Conservation (phyloP, 75 land plant species). For the Cryptomeria japonica region DNA sequence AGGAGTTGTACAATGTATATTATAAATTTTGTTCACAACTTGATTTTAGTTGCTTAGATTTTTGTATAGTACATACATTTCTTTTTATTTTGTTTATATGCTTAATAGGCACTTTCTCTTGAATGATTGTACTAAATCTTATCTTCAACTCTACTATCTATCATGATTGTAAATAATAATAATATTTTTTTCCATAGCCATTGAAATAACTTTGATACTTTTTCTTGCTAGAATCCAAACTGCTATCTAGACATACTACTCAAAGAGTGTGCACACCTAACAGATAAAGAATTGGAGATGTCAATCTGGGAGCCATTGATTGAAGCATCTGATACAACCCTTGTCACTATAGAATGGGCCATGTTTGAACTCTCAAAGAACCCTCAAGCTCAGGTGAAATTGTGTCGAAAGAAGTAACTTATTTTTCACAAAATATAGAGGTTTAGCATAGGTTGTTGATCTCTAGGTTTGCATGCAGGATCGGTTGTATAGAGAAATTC, state of each 20-base stretch:
- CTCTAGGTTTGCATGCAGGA: slow-evolving; percentile 39
- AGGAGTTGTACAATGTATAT: too few species aligned
- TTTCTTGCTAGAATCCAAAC: slow-evolving; percentile 34
- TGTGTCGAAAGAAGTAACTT: background rate
- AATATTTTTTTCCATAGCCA: too few species aligned
- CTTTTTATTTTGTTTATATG: too few species aligned
- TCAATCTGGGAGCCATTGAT: slow-evolving; percentile 88
- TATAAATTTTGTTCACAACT: too few species aligned
- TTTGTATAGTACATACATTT: too few species aligned
- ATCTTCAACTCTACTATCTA: background rate
- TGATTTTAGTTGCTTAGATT: too few species aligned
- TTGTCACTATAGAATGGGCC: slow-evolving; percentile 88
- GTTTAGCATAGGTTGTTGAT: background rate
- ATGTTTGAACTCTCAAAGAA: slow-evolving; percentile 82
- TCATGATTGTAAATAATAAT: background rate
- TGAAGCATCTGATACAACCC: slow-evolving; percentile 81
- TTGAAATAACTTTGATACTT: background rate
- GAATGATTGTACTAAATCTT: too few species aligned
- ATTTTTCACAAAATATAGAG: background rate
- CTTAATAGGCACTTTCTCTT: too few species aligned
- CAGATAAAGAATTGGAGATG: slow-evolving; percentile 57
- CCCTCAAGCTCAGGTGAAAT: slow-evolving; percentile 50
- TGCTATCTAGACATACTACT: slow-evolving; percentile 66
- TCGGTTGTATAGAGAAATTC: slow-evolving; percentile 57
- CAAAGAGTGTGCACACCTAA: slow-evolving; percentile 49